Percentiles rank a stretch among this genome's conserved stretches.
Conservation (phyloP, 1,284 basidiomycete genomes). For the Phenoliferia sp. region DNA sequence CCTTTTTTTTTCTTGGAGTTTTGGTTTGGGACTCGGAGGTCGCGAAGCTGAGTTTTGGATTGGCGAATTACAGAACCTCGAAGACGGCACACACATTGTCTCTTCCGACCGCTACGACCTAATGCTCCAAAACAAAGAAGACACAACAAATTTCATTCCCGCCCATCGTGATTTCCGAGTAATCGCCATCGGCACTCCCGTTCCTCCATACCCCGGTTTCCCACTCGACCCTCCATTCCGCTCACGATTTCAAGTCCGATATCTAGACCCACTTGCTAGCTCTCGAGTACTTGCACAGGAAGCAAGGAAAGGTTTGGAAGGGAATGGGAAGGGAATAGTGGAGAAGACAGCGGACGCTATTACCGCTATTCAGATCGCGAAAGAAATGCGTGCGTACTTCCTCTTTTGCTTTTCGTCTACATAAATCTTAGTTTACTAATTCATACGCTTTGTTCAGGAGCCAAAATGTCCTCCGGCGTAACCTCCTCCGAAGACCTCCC, state of each 20-base stretch:
- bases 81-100: conserved; percentile 44
- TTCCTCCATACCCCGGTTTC: conserved; percentile 43
- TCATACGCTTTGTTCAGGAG: not conserved
- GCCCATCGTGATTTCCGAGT: conserved; percentile 43
- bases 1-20: too few relatives aligned
- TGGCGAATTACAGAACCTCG: conserved; percentile 34
- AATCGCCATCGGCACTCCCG: conserved; percentile 39
- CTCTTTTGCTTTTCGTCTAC: not conserved
- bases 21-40: not conserved
- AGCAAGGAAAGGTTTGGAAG: not conserved
- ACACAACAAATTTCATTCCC: conserved; percentile 37
- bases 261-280: conserved; percentile 28
- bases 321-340: not conserved
- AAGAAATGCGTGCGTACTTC: conserved; percentile 21
- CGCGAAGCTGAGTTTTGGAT: conserved; percentile 25
- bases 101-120: conserved; percentile 39
- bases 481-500: conserved; percentile 16
- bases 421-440: not conserved
- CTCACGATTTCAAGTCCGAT: conserved; percentile 42
- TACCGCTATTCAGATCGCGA: conserved; percentile 11
- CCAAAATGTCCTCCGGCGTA: conserved; percentile 25
- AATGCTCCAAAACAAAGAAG: conserved; percentile 29
- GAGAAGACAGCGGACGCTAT: conserved; percentile 18
- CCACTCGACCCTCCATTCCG: conserved; percentile 46
- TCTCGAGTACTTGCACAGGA: conserved; percentile 18